Evolutionary conservation across 495 filamentous ascomycete species (phyloP).

Genomic region (Rostrohypoxylon terebratum): DNA sequence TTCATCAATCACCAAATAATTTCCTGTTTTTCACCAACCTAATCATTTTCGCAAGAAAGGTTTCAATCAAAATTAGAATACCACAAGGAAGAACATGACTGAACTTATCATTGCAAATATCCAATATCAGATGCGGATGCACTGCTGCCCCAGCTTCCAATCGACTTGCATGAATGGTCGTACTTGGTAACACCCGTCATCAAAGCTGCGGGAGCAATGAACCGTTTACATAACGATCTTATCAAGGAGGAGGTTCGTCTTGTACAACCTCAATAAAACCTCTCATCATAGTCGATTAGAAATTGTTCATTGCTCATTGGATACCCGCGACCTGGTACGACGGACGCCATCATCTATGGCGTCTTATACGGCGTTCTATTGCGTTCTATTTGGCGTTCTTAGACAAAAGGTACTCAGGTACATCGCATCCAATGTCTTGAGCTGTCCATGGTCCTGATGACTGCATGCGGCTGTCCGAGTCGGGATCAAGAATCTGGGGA

Average conservation of each 20-base stretch:
- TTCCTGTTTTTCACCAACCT: neutral
- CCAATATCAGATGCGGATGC: neutral
- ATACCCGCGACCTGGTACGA: constrained; percentile 11
- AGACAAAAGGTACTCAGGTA: constrained; percentile 14
- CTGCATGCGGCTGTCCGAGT: constrained; percentile 35
- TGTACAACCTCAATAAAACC: neutral
- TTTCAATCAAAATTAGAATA: neutral
- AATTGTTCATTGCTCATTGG: constrained; percentile 34
- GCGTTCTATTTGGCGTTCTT: neutral
- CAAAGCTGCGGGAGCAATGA: neutral
- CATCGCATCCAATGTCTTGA: constrained; percentile 6
- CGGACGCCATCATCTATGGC: constrained; percentile 5
- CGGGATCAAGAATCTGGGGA: constrained; percentile 39
- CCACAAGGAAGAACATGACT: neutral
- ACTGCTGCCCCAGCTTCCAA: neutral
- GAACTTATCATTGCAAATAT: neutral
- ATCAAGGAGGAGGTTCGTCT: neutral
- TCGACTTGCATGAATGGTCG: neutral
- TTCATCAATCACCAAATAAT: neutral
- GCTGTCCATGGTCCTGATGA: constrained; percentile 6
- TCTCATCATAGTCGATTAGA: neutral
- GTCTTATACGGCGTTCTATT: neutral
- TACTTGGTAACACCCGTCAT: neutral
- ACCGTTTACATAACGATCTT: neutral
- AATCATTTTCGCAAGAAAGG: neutral